Evolutionary conservation across 305 asterid genomes (phyloP), one percentile per base, ranked within the genome.

Genomic region (Fraxinus dipetala): DNA sequence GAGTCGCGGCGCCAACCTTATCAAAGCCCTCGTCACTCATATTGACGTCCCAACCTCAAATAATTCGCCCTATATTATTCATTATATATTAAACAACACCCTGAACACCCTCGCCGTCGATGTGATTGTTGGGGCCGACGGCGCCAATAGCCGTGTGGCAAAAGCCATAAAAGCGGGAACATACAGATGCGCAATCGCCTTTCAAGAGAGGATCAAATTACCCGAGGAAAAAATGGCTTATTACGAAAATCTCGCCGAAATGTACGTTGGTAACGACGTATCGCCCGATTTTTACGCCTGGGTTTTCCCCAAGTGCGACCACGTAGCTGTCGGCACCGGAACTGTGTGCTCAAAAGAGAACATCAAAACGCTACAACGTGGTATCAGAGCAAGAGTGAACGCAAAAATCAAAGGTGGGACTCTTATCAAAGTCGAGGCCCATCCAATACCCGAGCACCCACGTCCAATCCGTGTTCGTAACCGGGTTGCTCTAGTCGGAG

Each of bases 271-370:
- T 18, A 84, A 85, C 78, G 97, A 93, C 86, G 97, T 93, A n/a
- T 92, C 97, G 0, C 97, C 97, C 0, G 97, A 93, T 76, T 92
- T 93, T 88, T 93, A 93, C 84, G 97, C 85, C 0, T 93, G 97
- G 97, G 97, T 93, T 61, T 92, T 93, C 75, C 97, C 97, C 0
- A 93, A 93, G 77, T 91, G 95, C 79, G 97, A 93, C 83, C 97
- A 93, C 85, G 97, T 93, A 38, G 97, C 96, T 0, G 97, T 93
- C 1, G 97, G 97, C 36, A 93, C 97, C 0, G 97, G 97, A 20
- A 92, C 95, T 0, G 88, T 87, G 6, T 81, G 85, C 77, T 87
- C 91, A 0, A 92, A 86, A 75, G 86, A 85, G 77, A 48, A 89
- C 85, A 89, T 93, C 82, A 95, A 91, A 83, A 67, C 73, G 76